Evolutionary conservation across 2,329 filamentous ascomycete species (phyloP), one percentile per base, ranked within the genome.

Genomic region (Ophiocordyceps robertsii): DNA sequence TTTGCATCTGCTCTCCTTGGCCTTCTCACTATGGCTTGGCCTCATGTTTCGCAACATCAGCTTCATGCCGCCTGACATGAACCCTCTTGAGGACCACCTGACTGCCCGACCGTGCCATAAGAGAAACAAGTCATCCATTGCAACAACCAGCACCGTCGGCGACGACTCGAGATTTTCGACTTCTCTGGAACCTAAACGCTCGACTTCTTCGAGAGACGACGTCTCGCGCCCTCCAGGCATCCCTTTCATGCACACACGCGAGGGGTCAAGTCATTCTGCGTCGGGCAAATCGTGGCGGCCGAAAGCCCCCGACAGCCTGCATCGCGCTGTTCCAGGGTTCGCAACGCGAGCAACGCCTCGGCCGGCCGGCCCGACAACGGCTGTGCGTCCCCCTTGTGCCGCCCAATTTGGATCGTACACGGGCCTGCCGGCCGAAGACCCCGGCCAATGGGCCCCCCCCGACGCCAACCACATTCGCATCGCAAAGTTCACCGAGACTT

Each of bases 51-150:
- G 81, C 35, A 82, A 84, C 55, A 95, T 96, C 53, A 71, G 80
- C 6, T 69, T 72, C 17, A 73, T 95, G 58, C 90, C 90, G 6
- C 89, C 90, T 0, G 90, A 96, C 56, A 87, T 95, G 84, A 96
- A 96, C 58, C 90, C 90, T 2, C 70, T 96, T 13, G 89, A 95
- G 58, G 78, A 84, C 50, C 81, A 90, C 53, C 66, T 94, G 44
- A 95, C 88, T 1, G 80, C 85, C 11, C 76, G 81, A 21, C 66
- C 63, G 44, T 55, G 53, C 39, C 87, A 93, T 63, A 89, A 88
- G 68, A 77, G 83, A 55, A 89, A 84, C 59, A 77, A 75, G 59
- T 73, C 72, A 1, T 77, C 73, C 2, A 54, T 75, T 27, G 63
- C 67, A 4, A 75, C 68, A 2, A 56, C 58, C 7, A 64, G 62